Evolutionary conservation across 352 stramenopile genomes (phyloP).

Genomic region (Phytophthora hibernalis): DNA sequence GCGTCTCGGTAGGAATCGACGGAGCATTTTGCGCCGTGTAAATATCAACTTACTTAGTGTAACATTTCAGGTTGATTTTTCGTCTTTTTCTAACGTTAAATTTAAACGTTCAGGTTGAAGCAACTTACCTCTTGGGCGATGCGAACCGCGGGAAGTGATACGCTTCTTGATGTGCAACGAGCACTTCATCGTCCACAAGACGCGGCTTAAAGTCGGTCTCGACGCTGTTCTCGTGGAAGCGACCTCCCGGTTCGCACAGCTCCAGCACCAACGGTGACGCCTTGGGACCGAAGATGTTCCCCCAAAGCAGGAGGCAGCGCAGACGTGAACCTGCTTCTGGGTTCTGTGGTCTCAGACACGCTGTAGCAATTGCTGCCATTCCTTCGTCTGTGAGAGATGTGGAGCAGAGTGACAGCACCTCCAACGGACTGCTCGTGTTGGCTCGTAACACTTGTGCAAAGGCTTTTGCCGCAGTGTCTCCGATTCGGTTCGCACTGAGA

Average conservation of each 20-base stretch:
- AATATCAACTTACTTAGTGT: no score
- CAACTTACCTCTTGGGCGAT: constrained; percentile 44
- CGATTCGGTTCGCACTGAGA: constrained; percentile 71
- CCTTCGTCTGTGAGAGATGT: constrained; percentile 68
- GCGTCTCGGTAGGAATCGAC: constrained; percentile 1
- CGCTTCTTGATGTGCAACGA: constrained; percentile 64
- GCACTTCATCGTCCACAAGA: constrained; percentile 39
- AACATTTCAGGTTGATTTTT: neutral
- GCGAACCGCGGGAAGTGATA: constrained; percentile 41
- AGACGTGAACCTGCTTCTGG: constrained; percentile 37
- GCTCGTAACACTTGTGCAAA: constrained; percentile 63
- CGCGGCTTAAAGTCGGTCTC: constrained; percentile 68
- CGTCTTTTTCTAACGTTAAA: no score
- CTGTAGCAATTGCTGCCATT: constrained; percentile 45
- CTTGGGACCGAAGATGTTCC: constrained; percentile 66
- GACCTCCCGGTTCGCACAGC: constrained; percentile 40
- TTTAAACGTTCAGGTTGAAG: neutral
- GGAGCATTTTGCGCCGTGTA: constrained; percentile 33
- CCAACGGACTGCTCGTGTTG: constrained; percentile 47
- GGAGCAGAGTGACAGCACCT: constrained; percentile 59
- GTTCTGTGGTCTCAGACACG: constrained; percentile 48
- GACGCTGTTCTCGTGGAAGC: constrained; percentile 48
- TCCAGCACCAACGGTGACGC: constrained; percentile 48
- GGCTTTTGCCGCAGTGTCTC: constrained; percentile 54
- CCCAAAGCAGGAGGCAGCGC: constrained; percentile 64